Conservation (phyloP, 2,329 filamentous ascomycete genomes). For the Colletotrichum sp. region DNA sequence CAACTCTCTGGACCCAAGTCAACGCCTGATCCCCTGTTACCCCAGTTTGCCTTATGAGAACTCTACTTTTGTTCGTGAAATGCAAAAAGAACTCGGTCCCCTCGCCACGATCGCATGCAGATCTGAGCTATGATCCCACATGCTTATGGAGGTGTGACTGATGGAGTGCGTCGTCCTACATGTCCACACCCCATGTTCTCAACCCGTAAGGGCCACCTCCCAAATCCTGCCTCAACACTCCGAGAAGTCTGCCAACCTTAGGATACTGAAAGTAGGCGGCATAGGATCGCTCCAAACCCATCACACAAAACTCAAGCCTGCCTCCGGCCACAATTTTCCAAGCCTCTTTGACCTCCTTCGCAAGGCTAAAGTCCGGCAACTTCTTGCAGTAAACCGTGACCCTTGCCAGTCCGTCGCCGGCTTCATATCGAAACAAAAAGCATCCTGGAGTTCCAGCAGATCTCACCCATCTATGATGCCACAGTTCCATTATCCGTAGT, state of each 20-base stretch:
- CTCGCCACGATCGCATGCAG: accelerated
- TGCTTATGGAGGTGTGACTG: background rate
- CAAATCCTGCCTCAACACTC: background rate
- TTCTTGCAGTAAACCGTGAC: accelerated
- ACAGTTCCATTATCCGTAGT: background rate
- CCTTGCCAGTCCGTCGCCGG: background rate
- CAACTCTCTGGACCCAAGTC: background rate
- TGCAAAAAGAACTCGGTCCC: background rate
- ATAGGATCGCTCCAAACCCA: accelerated
- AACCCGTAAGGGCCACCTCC: background rate
- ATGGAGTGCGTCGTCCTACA: background rate
- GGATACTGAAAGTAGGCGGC: background rate
- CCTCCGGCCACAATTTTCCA: background rate
- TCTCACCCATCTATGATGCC: background rate
- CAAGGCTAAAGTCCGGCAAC: background rate
- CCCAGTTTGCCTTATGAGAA: background rate
- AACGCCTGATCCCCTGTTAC: background rate
- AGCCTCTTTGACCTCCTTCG: background rate
- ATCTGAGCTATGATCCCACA: background rate
- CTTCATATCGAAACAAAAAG: background rate
- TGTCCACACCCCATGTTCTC: background rate
- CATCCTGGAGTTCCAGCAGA: accelerated
- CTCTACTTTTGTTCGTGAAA: too few relatives aligned
- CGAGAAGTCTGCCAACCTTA: background rate
- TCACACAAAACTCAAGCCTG: background rate